Base-by-base conservation (phyloP, 1,284 basidiomycete genomes). In the Trametes versicolor region DNA sequence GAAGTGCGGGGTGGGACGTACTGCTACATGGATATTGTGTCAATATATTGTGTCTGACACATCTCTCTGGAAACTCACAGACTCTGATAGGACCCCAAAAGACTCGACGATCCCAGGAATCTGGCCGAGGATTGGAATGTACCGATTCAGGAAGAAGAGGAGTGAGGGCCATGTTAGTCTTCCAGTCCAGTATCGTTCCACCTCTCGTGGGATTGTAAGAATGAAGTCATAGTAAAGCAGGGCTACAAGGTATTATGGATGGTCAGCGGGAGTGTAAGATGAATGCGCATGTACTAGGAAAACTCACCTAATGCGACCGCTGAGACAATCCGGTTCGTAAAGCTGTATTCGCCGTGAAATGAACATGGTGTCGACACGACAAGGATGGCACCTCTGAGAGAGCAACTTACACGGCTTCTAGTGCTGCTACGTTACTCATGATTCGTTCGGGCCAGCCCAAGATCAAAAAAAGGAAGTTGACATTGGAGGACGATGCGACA, bases 151-250 rank as follows among this genome's bases (percentile, higher is more conserved):
- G 66, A 62, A 57, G 62, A 57, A 45, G 54, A 71, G 59, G 65
- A 68, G 37, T 0, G 43, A 58, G 6, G 59, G 29, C 25, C 19
- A 39, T 4, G 47, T 47, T 21, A 53, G 39, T 17, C n/a, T 50
- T 15, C 27, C 23, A 2, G 15, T 43, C 60, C 61, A 61, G 41
- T 59, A 67, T 6, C 49, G 49, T 41, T 50, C 69, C 63, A 78
- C 54, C 68, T 76, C 60, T 50, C 76, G 32, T 71, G 76, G n/a
- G 68, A 70, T 4, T 65, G 76, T 36, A 76, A 78, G 75, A 17
- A 63, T 21, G 36, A 58, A 63, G 47, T 63, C 62, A 29, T 59
- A 63, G 43, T 54, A 63, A 10, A 62, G 15, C 17, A 54, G 21
- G 37, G 21, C 43, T 62, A 12, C 9, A 19, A 27, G 3, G 10